Conservation (phyloP, 108 stramenopile species). For the Cyclotella sp. region DNA sequence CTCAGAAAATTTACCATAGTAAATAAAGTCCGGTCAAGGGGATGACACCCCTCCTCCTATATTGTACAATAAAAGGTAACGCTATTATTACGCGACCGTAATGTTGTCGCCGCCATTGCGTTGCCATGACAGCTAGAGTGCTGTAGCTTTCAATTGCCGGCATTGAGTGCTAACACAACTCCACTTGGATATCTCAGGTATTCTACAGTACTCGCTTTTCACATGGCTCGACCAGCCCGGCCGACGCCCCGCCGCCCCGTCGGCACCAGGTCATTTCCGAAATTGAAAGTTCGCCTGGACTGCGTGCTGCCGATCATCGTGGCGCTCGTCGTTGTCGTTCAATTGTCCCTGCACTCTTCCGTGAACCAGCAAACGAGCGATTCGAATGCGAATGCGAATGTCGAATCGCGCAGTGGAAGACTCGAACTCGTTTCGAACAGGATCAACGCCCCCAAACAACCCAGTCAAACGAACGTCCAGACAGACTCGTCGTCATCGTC, state of each 20-base stretch:
- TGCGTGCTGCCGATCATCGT: background rate
- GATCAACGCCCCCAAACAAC: background rate
- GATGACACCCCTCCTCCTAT: no score
- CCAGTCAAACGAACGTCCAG: background rate
- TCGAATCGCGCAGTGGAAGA: no score
- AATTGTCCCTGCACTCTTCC: conserved; percentile 5
- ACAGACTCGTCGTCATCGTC: background rate
- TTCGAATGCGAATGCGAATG: background rate
- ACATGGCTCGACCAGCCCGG: conserved; percentile 18
- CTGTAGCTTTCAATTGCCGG: no score
- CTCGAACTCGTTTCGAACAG: background rate
- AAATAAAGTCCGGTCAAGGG: no score
- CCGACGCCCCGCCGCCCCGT: conserved; percentile 2
- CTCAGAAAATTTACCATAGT: no score
- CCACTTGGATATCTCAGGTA: no score
- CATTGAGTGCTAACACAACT: no score
- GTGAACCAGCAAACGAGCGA: background rate
- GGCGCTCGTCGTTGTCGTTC: background rate
- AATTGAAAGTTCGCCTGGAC: background rate
- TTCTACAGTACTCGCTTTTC: no score
- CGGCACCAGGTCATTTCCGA: background rate
- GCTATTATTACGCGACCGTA: no score
- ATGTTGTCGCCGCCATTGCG: no score
- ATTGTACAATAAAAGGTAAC: no score
- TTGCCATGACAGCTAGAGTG: no score